phyloP scores from a whole-genome alignment of 768 basidiomycete genomes.

The Pisolithus orientalis region DNA sequence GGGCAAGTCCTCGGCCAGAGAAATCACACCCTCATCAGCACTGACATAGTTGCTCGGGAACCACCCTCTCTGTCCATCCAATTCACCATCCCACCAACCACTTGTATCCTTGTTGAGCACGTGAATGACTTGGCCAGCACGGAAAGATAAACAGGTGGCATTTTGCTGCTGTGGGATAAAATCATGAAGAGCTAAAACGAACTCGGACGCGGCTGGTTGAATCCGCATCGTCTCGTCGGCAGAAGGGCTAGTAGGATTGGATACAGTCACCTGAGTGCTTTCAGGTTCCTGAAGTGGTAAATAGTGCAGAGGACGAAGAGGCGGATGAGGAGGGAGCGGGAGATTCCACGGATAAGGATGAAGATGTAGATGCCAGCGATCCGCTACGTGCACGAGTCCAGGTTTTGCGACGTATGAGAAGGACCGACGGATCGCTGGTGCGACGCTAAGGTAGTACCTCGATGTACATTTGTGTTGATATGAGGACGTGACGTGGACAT shows the following conservation, averaged over 20 bases:
- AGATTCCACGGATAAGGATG: constrained; percentile 50
- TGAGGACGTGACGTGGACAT: constrained; percentile 44
- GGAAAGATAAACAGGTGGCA: constrained; percentile 82
- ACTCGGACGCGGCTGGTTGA: constrained; percentile 43
- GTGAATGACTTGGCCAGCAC: constrained; percentile 84
- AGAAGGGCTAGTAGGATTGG: constrained; percentile 37
- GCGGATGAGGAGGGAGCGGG: constrained; percentile 52
- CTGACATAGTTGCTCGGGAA: constrained; percentile 97
- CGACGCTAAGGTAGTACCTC: constrained; percentile 28
- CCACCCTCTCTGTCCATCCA: constrained; percentile 88
- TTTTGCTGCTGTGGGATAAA: constrained; percentile 67
- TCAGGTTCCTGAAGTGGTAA: constrained; percentile 33
- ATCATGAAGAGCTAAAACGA: constrained; percentile 90
- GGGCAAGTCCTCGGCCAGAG: constrained; percentile 51
- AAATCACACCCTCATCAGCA: constrained; percentile 44
- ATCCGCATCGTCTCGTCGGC: constrained; percentile 46
- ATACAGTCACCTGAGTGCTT: constrained; percentile 4
- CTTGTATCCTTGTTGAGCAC: constrained; percentile 82
- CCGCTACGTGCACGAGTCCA: constrained; percentile 38
- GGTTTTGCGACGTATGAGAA: constrained; percentile 18
- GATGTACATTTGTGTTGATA: constrained; percentile 41
- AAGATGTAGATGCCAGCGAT: constrained; percentile 52
- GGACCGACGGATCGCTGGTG: constrained; percentile 23
- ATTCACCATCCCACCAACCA: constrained; percentile 99
- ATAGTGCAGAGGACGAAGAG: constrained; percentile 42